phyloP scores from a whole-genome alignment of 805 yeast species.

The Candida germanica region DNA sequence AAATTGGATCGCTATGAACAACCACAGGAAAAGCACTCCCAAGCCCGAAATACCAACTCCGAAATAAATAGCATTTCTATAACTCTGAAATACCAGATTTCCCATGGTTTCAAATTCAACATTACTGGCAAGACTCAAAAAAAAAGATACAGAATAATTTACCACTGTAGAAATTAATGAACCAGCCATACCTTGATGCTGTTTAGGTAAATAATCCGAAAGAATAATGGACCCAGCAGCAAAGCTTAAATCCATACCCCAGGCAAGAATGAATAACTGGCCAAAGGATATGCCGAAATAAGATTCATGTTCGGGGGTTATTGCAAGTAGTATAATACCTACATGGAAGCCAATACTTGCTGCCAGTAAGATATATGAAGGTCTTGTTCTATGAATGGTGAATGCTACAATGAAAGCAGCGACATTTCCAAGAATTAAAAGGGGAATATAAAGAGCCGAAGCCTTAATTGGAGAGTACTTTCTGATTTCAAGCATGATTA shows the following conservation, averaged over 20 bases:
- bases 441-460: constrained; percentile 43
- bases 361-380: constrained; percentile 47
- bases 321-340: constrained; percentile 52
- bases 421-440: constrained; percentile 49
- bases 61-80: constrained; percentile 55
- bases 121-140: constrained; percentile 68
- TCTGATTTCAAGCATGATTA: constrained; percentile 49
- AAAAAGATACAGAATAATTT: constrained; percentile 69
- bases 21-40: constrained; percentile 33
- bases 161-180: constrained; percentile 67
- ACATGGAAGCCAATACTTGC: constrained; percentile 53
- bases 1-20: constrained; percentile 22
- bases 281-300: constrained; percentile 60
- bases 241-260: constrained; percentile 78
- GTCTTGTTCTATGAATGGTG: constrained; percentile 44
- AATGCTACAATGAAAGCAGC: constrained; percentile 55
- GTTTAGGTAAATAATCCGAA: constrained; percentile 55
- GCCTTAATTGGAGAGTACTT: constrained; percentile 34
- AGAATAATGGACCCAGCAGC: constrained; percentile 69
- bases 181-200: constrained; percentile 77
- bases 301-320: constrained; percentile 56
- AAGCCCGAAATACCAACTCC: constrained; percentile 60
- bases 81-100: constrained; percentile 35
- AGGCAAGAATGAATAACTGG: constrained; percentile 51
- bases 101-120: constrained; percentile 41